Evolutionary conservation across 768 basidiomycete genomes (phyloP), one percentile per base, ranked within the genome.

Genomic region (Trametes elegans): DNA sequence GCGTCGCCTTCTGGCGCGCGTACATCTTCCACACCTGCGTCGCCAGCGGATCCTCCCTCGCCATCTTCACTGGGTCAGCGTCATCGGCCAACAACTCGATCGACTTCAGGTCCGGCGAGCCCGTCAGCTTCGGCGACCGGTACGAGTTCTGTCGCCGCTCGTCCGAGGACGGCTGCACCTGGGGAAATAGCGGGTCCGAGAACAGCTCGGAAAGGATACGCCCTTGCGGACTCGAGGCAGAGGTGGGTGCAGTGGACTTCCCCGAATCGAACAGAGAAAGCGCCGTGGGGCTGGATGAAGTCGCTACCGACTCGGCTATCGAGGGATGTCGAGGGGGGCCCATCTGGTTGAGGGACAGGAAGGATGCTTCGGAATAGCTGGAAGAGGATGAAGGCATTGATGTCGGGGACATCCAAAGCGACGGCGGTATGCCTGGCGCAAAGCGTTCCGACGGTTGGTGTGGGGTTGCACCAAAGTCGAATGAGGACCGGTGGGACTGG

Each of bases 21-120:
- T 91, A 98, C 82, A 98, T 90, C 75, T 87, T 93, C 96, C 96
- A 98, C 27, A 98, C 90, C 73, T 98, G 93, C 1, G 95, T 89
- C 0, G 93, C 93, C 19, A 97, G 77, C 7, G 94, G 95, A 68
- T 97, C 95, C 47, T 93, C 88, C 66, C 80, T 85, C 8, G 88
- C 86, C 23, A 91, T 72, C 61, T 76, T 75, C 64, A 82, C 86
- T 8, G 85, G 83, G 66, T 88, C 83, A 6, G 66, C 74, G 31
- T 81, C 83, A 13, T 67, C 67, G 8, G 61, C 59, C 6, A 75
- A 73, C 24, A 80, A 59, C 45, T 73, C 64, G 0, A 66, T 57
- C n/a, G 76, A 68, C 52, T 80, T 76, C 26, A 89, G 69, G 62
- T 84, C 84, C 4, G 88, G 88, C 13, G 87, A 88, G 23, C 88